Base-by-base conservation (phyloP, 179 eudicot species). In the Carnegiea gigantea region DNA sequence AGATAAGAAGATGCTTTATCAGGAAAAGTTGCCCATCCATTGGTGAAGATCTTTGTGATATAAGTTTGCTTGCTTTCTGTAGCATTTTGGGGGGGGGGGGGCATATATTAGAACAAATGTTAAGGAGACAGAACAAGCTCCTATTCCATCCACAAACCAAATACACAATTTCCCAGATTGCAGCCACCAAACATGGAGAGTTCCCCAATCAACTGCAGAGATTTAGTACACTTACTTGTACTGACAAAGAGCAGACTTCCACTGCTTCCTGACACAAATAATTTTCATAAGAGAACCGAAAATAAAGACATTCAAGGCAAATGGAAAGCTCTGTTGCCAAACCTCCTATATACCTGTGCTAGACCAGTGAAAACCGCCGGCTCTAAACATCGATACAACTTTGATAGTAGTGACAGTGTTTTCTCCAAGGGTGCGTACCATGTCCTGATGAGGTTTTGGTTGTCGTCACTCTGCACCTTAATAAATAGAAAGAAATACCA, bases 351-450 rank as follows among this genome's bases (percentile, higher is more conserved):
- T 84, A 95, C 99, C 99, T 95, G 99, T 71, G 99, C 99, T 82
- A 95, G 89, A 80, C 99, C 99, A 83, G 99, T 95, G 87, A 95
- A 95, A 84, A 95, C 98, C 75, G 82, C 89, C 80, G 92, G 89
- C 79, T 95, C 99, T 81, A 95, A 79, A 83, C 93, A 94, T 65
- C 91, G 89, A 85, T 95, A 94, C 84, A 95, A 82, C 85, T 95
- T 94, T 30, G 96, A 94, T 57, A 95, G 84, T 78, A 97, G 92
- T 18, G 98, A 91, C 62, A 95, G 48, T 72, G 99, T 94, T 88
- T 92, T 95, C 88, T 95, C 99, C 84, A 95, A 81, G 78, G 99
- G 96, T 30, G 98, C 96, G 78, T 94, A 95, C 99, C 98, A 95
- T 62, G 95, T 88, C 76, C 79, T 88, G 77, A 88, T 90, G 59